Evolutionary conservation across 768 basidiomycete genomes (phyloP).

Genomic region (Phylloporus sp.): DNA sequence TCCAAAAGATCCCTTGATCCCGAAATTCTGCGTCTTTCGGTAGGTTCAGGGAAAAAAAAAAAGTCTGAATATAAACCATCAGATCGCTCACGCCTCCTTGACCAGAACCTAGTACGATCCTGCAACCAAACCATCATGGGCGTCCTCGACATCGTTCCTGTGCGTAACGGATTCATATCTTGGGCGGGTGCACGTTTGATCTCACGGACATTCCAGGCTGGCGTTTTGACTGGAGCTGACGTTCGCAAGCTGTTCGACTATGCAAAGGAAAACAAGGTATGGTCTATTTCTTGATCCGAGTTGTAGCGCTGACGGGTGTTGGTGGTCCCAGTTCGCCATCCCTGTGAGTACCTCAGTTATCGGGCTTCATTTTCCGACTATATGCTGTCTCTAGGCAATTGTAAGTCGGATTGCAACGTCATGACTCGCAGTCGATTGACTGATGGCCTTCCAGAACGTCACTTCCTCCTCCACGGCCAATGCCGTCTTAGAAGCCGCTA

Average conservation of each 20-base stretch:
- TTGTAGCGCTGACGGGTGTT: constrained; percentile 10
- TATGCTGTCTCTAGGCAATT: constrained; percentile 52
- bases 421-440: not conserved
- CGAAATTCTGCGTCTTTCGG: constrained; percentile 3
- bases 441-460: constrained; percentile 63
- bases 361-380: not conserved
- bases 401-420: constrained; percentile 44
- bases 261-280: constrained; percentile 83
- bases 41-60: constrained; percentile 10
- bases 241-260: constrained; percentile 95
- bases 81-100: constrained; percentile 1
- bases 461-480: constrained; percentile 96
- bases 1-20: not conserved
- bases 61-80: constrained; percentile 1
- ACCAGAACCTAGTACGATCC: constrained; percentile 13
- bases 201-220: constrained; percentile 51
- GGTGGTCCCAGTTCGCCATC: constrained; percentile 63
- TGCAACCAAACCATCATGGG: constrained; percentile 49
- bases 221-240: constrained; percentile 93
- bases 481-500: constrained; percentile 92
- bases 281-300: not conserved
- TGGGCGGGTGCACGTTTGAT: not conserved
- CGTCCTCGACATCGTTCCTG: constrained; percentile 80
- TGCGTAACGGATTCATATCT: constrained; percentile 38
- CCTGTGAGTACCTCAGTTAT: constrained; percentile 53